phyloP scores from a whole-genome alignment of 2,329 filamentous ascomycete genomes.

The Talaromyces funiculosus region DNA sequence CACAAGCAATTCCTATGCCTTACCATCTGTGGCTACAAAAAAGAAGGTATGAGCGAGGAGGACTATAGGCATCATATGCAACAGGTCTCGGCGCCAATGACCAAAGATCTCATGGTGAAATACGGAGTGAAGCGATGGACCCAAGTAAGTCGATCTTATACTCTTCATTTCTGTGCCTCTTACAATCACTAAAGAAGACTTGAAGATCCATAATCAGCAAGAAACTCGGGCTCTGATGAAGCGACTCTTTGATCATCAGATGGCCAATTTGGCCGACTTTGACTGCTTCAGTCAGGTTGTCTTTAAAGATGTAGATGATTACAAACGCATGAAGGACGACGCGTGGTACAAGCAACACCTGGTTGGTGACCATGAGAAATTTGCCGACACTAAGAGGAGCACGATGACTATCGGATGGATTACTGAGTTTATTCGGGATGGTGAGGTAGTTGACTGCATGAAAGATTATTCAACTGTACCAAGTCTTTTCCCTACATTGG shows the following conservation, averaged over 20 bases:
- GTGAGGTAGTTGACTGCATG: constrained; percentile 25
- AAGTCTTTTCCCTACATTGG: not conserved
- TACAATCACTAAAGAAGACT: not conserved
- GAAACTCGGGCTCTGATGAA: constrained; percentile 38
- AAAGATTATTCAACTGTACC: not conserved
- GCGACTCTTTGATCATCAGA: constrained; percentile 41
- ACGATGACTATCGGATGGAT: constrained; percentile 47
- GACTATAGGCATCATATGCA: constrained; percentile 47
- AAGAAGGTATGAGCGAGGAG: constrained; percentile 45
- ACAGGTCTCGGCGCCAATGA: constrained; percentile 43
- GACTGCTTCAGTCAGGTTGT: constrained; percentile 49
- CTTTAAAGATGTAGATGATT: constrained; percentile 43
- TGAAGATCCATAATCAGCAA: constrained; percentile 39
- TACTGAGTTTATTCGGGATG: constrained; percentile 38
- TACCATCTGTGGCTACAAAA: constrained; percentile 46
- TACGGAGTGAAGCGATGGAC: constrained; percentile 47
- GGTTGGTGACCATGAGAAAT: constrained; percentile 44
- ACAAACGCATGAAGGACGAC: constrained; percentile 46
- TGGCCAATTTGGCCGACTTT: constrained; percentile 44
- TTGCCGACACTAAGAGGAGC: constrained; percentile 47
- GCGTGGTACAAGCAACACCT: constrained; percentile 46
- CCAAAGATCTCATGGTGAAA: constrained; percentile 45
- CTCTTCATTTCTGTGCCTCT: not conserved
- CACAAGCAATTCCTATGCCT: constrained; percentile 29
- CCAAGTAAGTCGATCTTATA: constrained; percentile 27